Conservation (phyloP, 495 filamentous ascomycete genomes). For the Annulohypoxylon moriforme region DNA sequence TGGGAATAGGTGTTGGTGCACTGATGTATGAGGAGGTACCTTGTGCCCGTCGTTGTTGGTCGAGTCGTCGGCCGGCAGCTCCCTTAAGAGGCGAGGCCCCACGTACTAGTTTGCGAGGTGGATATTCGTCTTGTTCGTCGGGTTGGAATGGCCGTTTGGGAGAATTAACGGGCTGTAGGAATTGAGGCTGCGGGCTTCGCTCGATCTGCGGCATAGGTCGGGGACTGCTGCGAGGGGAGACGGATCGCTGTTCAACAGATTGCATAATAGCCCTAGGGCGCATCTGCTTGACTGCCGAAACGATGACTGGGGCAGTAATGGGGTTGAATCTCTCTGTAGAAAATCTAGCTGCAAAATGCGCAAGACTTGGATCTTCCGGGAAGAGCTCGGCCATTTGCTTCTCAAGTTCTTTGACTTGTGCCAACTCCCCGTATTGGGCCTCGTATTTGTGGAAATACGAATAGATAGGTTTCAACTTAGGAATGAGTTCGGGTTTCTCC, state of each 20-base stretch:
- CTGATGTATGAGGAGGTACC: conserved; percentile 51
- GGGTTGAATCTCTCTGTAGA: conserved; percentile 69
- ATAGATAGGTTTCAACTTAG: conserved; percentile 85
- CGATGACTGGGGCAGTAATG: conserved; percentile 79
- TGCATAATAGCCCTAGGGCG: conserved; percentile 68
- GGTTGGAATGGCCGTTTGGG: conserved; percentile 77
- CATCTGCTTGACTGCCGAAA: conserved; percentile 81
- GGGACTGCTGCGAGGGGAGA: conserved; percentile 66
- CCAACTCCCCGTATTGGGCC: conserved; percentile 89
- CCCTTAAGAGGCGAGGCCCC: conserved; percentile 90
- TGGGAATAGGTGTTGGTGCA: conserved; percentile 68
- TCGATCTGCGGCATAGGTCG: conserved; percentile 47
- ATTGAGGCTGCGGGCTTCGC: conserved; percentile 62
- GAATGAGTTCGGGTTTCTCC: conserved; percentile 73
- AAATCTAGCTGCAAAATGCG: conserved; percentile 80
- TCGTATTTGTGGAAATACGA: conserved; percentile 94
- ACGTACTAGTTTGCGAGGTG: conserved; percentile 82
- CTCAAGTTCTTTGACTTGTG: conserved; percentile 89
- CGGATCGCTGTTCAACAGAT: conserved; percentile 60
- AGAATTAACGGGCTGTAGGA: conserved; percentile 68
- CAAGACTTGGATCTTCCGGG: conserved; percentile 82
- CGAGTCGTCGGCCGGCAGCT: conserved; percentile 80
- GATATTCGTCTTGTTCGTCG: conserved; percentile 79
- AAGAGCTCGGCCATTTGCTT: conserved; percentile 92
- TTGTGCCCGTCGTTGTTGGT: conserved; percentile 74